Evolutionary conservation across 345 rosid genomes (phyloP), one percentile per base, ranked within the genome.

Genomic region (Leavenworthia alabamica): DNA sequence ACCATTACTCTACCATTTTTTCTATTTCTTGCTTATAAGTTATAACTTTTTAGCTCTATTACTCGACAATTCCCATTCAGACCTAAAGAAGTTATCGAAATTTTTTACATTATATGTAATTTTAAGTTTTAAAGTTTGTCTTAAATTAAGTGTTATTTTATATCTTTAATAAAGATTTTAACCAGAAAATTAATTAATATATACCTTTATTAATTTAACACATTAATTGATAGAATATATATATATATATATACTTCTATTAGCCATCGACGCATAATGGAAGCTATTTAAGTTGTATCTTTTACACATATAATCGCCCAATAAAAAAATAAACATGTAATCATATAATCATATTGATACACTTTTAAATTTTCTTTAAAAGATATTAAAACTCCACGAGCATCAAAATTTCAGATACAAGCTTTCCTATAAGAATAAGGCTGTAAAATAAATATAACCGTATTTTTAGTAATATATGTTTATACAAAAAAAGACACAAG

Each of bases 401-500:
- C 57, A 49, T 62, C 67, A 37, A 7, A 61, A 3, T 23, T 10
- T 4, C 17, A 39, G n/a, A n/a, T 39, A 24, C 5, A 39, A 39
- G 17, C 42, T 39, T 39, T 39, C 42, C 17, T n/a, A 39, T n/a
- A 37, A 37, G 42, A 37, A 13, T 37, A n/a, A 0, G 16, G 8
- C 7, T 28, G 32, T 1, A 28, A 6, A 28, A 7, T 1, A 28
- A 13, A 10, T 20, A 4, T 13, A 66, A 39, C 23, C 33, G 24
- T 57, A 57, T 1, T 12, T 66, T 27, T 13, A 29, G 14, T 27
- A 41, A 14, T 17, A 27, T 27, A 16, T 8, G 7, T 5, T 36
- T n/a, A 37, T n/a, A 13, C 0, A 49, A 49, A 7, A 50, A 12
- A 64, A 67, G 60, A 66, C 22, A 60, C 63, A 66, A 65, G 63